Evolutionary conservation across 805 yeast genomes (phyloP).

Genomic region (Lipomyces spencermartinsiae): DNA sequence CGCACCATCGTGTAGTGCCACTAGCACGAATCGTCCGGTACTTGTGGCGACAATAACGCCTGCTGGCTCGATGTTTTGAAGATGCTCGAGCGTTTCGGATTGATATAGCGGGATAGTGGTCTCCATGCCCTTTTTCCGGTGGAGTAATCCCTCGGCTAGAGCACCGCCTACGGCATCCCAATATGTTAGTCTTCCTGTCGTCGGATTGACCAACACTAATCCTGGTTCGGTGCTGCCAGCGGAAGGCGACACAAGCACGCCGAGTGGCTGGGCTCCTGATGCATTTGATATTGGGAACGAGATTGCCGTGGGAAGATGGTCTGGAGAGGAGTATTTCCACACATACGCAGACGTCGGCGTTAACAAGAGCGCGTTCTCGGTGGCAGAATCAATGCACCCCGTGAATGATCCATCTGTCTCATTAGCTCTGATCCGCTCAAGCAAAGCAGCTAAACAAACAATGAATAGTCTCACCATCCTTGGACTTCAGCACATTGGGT

Average conservation of each 20-base stretch:
- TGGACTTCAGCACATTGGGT: slow-evolving; percentile 52
- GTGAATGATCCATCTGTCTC: slow-evolving; percentile 39
- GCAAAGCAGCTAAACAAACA: neutral
- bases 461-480: neutral
- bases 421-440: neutral
- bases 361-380: slow-evolving; percentile 58
- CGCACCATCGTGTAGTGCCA: slow-evolving; percentile 68
- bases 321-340: slow-evolving; percentile 72
- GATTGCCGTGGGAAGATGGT: slow-evolving; percentile 62
- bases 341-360: slow-evolving; percentile 61
- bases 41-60: slow-evolving; percentile 78
- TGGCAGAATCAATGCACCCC: slow-evolving; percentile 56
- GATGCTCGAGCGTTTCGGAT: slow-evolving; percentile 62
- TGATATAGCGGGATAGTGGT: slow-evolving; percentile 38
- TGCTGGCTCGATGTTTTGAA: slow-evolving; percentile 71
- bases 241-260: slow-evolving; percentile 63
- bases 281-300: slow-evolving; percentile 52
- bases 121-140: slow-evolving; percentile 49
- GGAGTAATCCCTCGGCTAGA: slow-evolving; percentile 65
- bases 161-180: slow-evolving; percentile 78
- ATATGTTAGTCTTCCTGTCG: slow-evolving; percentile 65
- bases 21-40: slow-evolving; percentile 65
- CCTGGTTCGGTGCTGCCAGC: slow-evolving; percentile 68
- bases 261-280: slow-evolving; percentile 46
- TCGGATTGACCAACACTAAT: slow-evolving; percentile 65